Percentiles rank a stretch among this genome's conserved stretches.
Evolutionary conservation across 2,329 filamentous ascomycete genomes (phyloP).

Genomic region (Aspergillus niger): DNA sequence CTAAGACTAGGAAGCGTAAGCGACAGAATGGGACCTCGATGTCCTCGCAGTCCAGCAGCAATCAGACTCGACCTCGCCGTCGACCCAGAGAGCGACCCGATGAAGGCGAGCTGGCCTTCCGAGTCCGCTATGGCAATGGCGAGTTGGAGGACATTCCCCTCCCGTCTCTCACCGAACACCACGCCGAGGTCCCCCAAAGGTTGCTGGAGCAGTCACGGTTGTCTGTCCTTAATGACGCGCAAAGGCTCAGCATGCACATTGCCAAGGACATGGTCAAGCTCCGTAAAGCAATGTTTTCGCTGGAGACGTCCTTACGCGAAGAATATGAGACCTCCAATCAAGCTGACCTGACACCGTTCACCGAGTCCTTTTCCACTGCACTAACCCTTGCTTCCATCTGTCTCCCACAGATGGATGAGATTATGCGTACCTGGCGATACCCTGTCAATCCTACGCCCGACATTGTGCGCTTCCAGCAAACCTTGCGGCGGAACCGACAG

Average conservation of each 20-base stretch:
- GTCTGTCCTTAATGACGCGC: slow-evolving; percentile 53
- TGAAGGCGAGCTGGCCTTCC: slow-evolving; percentile 52
- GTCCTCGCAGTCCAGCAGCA: slow-evolving; percentile 46
- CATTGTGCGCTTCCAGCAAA: slow-evolving; percentile 58
- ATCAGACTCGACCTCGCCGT: slow-evolving; percentile 51
- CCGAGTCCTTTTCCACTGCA: slow-evolving; percentile 43
- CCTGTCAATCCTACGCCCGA: slow-evolving; percentile 58
- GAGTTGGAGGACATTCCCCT: slow-evolving; percentile 61
- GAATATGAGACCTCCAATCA: slow-evolving; percentile 29
- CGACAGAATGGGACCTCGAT: slow-evolving; percentile 51
- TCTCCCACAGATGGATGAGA: slow-evolving; percentile 59
- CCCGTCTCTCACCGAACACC: slow-evolving; percentile 32
- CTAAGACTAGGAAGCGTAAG: slow-evolving; percentile 59
- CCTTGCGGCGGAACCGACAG: slow-evolving; percentile 58
- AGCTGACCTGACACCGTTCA: slow-evolving; percentile 35
- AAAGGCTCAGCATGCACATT: slow-evolving; percentile 57
- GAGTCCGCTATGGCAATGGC: slow-evolving; percentile 62
- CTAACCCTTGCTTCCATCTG: slow-evolving; percentile 50
- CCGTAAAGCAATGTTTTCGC: slow-evolving; percentile 57
- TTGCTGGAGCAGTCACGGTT: slow-evolving; percentile 46
- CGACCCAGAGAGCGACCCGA: slow-evolving; percentile 46
- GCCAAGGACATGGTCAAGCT: slow-evolving; percentile 58
- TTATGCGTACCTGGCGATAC: slow-evolving; percentile 59
- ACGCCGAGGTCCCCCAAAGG: slow-evolving; percentile 32
- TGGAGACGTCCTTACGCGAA: slow-evolving; percentile 42